These are phyloP conservation scores for Cupressus sempervirens DNA, from an alignment of 75 land plant species.

Conservation along the genomic window DNA sequence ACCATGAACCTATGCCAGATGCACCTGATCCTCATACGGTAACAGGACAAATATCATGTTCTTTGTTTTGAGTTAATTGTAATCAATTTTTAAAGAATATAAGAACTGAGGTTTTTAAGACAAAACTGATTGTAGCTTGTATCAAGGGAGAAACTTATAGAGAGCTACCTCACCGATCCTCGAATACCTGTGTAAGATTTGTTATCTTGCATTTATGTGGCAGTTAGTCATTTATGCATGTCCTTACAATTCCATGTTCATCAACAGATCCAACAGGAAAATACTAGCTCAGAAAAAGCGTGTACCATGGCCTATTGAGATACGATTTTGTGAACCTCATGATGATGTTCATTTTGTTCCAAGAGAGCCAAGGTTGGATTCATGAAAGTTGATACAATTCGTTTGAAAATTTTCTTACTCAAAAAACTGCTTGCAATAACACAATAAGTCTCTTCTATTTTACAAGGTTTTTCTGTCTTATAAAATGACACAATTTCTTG, in stretches of 20 bases:
- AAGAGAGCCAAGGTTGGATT: slow-evolving; percentile 70
- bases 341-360: slow-evolving; percentile 30
- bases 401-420: not conserved
- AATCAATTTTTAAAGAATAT: not conserved
- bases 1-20: slow-evolving; percentile 78
- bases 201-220: not conserved
- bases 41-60: not conserved
- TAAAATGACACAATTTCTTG: not conserved
- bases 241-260: not conserved
- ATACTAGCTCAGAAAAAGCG: slow-evolving; percentile 47
- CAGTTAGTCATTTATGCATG: not conserved
- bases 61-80: slow-evolving; percentile 1
- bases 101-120: not conserved
- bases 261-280: slow-evolving; percentile 59
- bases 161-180: slow-evolving; percentile 78
- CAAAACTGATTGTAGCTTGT: slow-evolving; percentile 49
- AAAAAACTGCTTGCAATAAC: not conserved
- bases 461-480: not conserved
- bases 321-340: slow-evolving; percentile 61
- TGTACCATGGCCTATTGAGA: slow-evolving; percentile 74
- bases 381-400: not conserved
- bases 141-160: slow-evolving; percentile 57
- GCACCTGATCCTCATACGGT: slow-evolving; percentile 79
- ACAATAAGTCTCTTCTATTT: not conserved
- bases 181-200: slow-evolving; percentile 72